Evolutionary conservation across 2,329 filamentous ascomycete genomes (phyloP), one percentile per base, ranked within the genome.

Genomic region (Fusarium sp.): DNA sequence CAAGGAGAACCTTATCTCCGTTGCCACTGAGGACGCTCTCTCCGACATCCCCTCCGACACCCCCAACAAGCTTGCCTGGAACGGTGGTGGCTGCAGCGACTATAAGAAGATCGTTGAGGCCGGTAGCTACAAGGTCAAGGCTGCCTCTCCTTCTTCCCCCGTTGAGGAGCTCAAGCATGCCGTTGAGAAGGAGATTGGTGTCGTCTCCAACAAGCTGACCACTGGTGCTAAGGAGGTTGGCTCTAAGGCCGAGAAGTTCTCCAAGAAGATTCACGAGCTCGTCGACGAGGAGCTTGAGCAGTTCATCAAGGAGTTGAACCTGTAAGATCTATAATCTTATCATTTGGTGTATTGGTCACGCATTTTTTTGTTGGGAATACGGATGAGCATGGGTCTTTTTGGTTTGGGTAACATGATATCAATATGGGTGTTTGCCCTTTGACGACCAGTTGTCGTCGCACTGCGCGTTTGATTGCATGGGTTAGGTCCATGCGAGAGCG

Each of bases 31-130:
- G 75, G 91, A 86, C 77, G 88, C 88, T 71, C 89, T 99, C 56
- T 86, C 85, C 72, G 94, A 96, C 74, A 90, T 99, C 51, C 95
- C 95, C 69, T 85, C 83, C 50, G 89, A 92, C 79, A 99, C 96
- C 73, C 89, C 89, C 79, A 99, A 99, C 88, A 86, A 97, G 77
- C 93, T 99, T 67, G 95, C 95, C 80, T 99, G 94, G 95, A 99
- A 99, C 88, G 96, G 96, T 78, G 96, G 94, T 83, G 96, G 96
- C 77, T 91, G 88, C 77, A 89, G 87, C 83, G 97, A 99, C 91
- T 97, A 92, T 88, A 87, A 88, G 64, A 85, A 91, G 74, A 97
- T 97, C 75, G 81, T 97, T 68, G 82, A 88, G 73, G 84, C 88
- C 73, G 92, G 93, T 75, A 84, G 88, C 75, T 95, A 94, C 85